Conservation (phyloP, 306 rosid species). For the Cucurbita ficifolia region DNA sequence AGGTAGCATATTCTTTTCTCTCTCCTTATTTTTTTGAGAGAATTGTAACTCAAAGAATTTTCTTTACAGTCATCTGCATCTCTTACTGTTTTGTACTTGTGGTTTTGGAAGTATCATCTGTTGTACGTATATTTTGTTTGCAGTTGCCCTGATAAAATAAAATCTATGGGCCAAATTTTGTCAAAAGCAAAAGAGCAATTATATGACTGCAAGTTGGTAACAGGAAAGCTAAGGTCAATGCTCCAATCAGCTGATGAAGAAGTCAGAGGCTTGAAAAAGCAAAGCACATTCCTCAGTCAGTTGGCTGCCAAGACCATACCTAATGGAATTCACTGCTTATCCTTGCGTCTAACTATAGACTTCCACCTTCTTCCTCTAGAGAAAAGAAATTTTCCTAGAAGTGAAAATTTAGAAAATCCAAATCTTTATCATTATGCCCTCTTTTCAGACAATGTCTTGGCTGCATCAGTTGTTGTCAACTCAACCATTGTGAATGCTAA, state of each 20-base stretch:
- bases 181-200: conserved; percentile 68
- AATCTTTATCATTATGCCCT: conserved; percentile 79
- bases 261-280: conserved; percentile 79
- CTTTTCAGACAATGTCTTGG: conserved; percentile 98
- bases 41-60: not conserved
- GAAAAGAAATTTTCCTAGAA: conserved; percentile 72
- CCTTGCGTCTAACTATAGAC: conserved; percentile 90
- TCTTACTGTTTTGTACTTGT: not conserved
- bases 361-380: conserved; percentile 73
- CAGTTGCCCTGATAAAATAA: conserved; percentile 60
- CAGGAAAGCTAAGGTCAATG: conserved; percentile 90
- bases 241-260: conserved; percentile 88
- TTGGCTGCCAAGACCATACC: conserved; percentile 97
- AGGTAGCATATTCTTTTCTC: conserved; percentile 26
- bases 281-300: conserved; percentile 95
- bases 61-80: not conserved
- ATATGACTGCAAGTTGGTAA: conserved; percentile 84
- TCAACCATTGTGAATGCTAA: conserved; percentile 71
- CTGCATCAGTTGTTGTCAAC: conserved; percentile 94
- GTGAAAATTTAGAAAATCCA: conserved; percentile 81
- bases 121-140: conserved; percentile 18
- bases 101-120: not conserved
- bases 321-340: conserved; percentile 90
- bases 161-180: conserved; percentile 79
- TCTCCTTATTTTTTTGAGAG: not conserved